Base-by-base conservation (phyloP, 371 early-diverging fungal species). In the Rhizopus delemar region DNA sequence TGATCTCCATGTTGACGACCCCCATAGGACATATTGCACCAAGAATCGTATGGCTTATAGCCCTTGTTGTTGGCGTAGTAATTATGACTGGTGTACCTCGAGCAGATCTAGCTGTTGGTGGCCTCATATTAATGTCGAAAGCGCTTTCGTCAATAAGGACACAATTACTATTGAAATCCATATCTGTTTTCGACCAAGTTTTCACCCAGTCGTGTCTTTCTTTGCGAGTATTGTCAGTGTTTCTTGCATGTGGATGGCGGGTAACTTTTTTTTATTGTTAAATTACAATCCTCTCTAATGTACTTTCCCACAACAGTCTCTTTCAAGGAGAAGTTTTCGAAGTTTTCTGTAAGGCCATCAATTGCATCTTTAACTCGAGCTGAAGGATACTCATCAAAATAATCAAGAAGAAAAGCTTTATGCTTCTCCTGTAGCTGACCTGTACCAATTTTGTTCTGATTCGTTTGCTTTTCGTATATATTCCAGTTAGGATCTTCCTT, bases 241-340 rank as follows among this genome's bases (percentile, higher is more conserved):
- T 58, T 58, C 51, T 38, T 22, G 46, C 90, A 90, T 80, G 38
- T 84, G 79, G 41, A 72, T 65, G 45, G 83, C 48, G 16, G 70
- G 69, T 35, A 75, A 34, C 15, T 11, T 35, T 50, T n/a, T 39
- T 58, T 58, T 5, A 57, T 49, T 16, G 57, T 49, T 22, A 57
- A n/a, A 39, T 55, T 55, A 34, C 15, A 55, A 8, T 55, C 46
- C 46, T 32, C 38, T 35, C 34, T 36, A 29, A 56, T 46, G 22
- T 48, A 48, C 46, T 28, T 43, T 56, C 48, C 38, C 33, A 56
- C 46, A n/a, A 46, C 38, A 36, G 56, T 33, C 45, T 55, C 55
- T 55, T 43, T 55, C 39, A 55, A 43, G 34, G 22, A 45, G 32
- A 55, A 55, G 41, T 9, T 45, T 55, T 55, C 55, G 45, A 55